These are phyloP conservation scores for Adenanthera pavonina DNA, from an alignment of 306 rosid species.

Conservation along the genomic window DNA sequence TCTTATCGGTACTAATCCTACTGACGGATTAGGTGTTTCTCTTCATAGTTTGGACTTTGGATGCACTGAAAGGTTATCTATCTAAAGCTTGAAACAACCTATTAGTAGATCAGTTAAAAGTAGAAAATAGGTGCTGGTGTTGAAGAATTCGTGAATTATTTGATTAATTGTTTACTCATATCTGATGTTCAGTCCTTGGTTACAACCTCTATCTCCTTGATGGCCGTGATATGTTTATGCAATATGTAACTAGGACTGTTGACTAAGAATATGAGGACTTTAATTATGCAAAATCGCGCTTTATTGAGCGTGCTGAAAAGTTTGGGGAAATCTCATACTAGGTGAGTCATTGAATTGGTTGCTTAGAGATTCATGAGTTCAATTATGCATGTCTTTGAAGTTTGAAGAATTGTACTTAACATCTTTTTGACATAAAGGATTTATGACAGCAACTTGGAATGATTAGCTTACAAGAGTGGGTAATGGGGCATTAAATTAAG, in stretches of 20 bases:
- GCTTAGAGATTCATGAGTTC: no score
- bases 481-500: no score
- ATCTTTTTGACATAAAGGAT: no score
- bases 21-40: background rate
- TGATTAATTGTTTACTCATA: background rate
- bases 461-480: no score
- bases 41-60: conserved; percentile 9
- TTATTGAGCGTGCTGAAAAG: conserved; percentile 97
- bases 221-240: conserved; percentile 89
- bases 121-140: background rate
- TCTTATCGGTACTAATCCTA: background rate
- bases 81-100: no score
- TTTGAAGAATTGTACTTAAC: no score
- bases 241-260: conserved; percentile 88
- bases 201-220: conserved; percentile 90
- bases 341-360: conserved; percentile 44
- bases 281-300: conserved; percentile 80
- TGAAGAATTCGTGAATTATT: background rate
- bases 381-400: no score
- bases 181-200: conserved; percentile 74
- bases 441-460: no score
- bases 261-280: conserved; percentile 93
- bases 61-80: conserved; percentile 4
- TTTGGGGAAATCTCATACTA: conserved; percentile 90
- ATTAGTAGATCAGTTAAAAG: background rate